phyloP scores from a whole-genome alignment of 495 filamentous ascomycete genomes.

The Tuber brumale region DNA sequence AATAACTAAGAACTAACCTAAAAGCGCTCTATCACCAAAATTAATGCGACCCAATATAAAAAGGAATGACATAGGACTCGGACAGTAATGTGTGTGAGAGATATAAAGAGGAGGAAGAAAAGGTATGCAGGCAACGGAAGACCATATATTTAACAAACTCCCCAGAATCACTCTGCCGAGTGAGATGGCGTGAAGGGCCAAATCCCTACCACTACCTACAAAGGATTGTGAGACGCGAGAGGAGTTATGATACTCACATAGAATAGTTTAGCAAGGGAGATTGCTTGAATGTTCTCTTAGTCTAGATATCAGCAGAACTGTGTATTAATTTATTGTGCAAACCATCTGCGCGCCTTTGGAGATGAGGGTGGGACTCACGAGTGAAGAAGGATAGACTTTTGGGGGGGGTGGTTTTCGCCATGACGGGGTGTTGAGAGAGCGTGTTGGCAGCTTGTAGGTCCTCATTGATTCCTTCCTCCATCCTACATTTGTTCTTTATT shows the following conservation, averaged over 20 bases:
- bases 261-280: not conserved
- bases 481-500: not conserved
- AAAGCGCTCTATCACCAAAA: too few relatives aligned
- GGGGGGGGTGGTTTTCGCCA: not conserved
- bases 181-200: not conserved
- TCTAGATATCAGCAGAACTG: not conserved
- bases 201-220: not conserved
- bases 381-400: not conserved
- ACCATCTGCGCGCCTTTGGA: fast-evolving
- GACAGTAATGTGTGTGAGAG: too few relatives aligned
- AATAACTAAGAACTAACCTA: too few relatives aligned
- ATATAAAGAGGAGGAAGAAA: too few relatives aligned
- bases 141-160: too few relatives aligned
- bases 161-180: not conserved
- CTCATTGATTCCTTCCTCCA: not conserved
- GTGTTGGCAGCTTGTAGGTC: not conserved
- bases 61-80: too few relatives aligned
- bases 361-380: not conserved
- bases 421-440: not conserved
- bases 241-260: not conserved
- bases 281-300: not conserved
- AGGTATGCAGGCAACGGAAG: too few relatives aligned
- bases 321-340: not conserved
- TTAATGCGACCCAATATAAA: too few relatives aligned
- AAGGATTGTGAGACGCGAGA: not conserved